Base-by-base conservation (phyloP, 495 filamentous ascomycete genomes). In the Glonium stellatum region DNA sequence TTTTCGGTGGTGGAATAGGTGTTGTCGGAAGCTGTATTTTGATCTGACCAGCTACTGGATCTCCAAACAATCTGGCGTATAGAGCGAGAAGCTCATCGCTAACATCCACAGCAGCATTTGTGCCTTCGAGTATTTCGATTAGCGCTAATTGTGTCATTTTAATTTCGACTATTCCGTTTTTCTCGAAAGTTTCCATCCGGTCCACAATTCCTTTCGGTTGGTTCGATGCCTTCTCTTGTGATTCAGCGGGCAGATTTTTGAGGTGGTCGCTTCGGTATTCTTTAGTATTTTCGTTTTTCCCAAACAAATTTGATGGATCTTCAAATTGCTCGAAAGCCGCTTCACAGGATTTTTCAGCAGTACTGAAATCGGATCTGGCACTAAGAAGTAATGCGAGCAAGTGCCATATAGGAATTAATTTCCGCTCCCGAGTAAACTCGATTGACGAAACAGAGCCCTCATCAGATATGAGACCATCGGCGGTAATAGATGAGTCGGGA, bases 61-160 rank as follows among this genome's bases (percentile, higher is more conserved):
- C 79, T 8, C 81, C 84, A 71, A 97, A 97, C 9, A 96, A 73
- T 59, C 84, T 78, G 10, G 81, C 79, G 64, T 92, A 97, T 5
- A 97, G 76, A n/a, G 82, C 80, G 25, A 97, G 76, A 25, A 98
- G 78, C 63, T 95, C 87, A 53, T 88, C 84, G 64, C 85, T 89
- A 57, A 84, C 82, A 65, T 93, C 91, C 36, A 96, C 86, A 11
- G 93, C 91, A 55, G 84, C 81, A 60, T 87, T 84, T 0, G 91
- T 81, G 5, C 89, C 91, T 68, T 96, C 88, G 15, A 87, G 67
- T 11, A 91, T 76, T 72, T 97, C 93, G 11, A 90, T 68, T 39
- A 98, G 82, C 4, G 88, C 80, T 59, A 98, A 78, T 65, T 96
- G 90, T 8, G 91, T 96, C 83, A 98, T 96, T 68, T 92, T 95